Evolutionary conservation across 2,329 filamentous ascomycete species (phyloP).

Genomic region (Alternaria ventricosa): DNA sequence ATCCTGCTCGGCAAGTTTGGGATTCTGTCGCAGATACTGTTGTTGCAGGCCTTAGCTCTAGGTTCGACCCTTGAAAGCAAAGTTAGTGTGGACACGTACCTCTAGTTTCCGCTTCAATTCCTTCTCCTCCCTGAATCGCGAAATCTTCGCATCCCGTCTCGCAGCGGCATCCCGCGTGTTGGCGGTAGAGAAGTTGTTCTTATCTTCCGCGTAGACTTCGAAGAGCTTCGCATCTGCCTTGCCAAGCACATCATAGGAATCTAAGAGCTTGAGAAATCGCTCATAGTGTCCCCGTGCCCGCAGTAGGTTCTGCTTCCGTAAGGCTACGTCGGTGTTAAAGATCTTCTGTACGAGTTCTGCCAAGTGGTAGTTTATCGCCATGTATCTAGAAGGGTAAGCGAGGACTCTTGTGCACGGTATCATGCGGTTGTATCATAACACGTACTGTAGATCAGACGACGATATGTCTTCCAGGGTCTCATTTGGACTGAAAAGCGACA

Average conservation of each 20-base stretch:
- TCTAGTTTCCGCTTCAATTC: slow-evolving; percentile 83
- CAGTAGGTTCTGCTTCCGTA: slow-evolving; percentile 65
- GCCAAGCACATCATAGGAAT: slow-evolving; percentile 77
- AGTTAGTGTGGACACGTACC: slow-evolving; percentile 48
- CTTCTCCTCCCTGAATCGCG: slow-evolving; percentile 84
- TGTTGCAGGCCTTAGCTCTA: slow-evolving; percentile 27
- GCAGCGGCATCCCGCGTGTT: slow-evolving; percentile 70
- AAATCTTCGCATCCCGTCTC: slow-evolving; percentile 83
- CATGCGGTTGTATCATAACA: neutral
- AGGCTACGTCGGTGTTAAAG: slow-evolving; percentile 61
- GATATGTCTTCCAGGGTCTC: slow-evolving; percentile 86
- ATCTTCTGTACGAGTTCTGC: slow-evolving; percentile 80
- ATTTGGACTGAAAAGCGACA: slow-evolving; percentile 89
- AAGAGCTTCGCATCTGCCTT: slow-evolving; percentile 71
- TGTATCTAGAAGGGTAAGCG: slow-evolving; percentile 60
- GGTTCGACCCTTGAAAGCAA: slow-evolving; percentile 16
- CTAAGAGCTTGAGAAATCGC: slow-evolving; percentile 75
- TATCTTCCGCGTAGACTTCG: slow-evolving; percentile 74
- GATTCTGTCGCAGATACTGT: slow-evolving; percentile 66
- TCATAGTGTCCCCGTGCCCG: slow-evolving; percentile 76
- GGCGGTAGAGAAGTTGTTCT: slow-evolving; percentile 74
- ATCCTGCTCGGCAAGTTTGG: slow-evolving; percentile 70
- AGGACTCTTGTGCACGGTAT: neutral
- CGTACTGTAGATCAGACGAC: slow-evolving; percentile 80
- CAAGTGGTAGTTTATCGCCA: slow-evolving; percentile 77